Base-by-base conservation (phyloP, 371 early-diverging fungal species). In the Spraguea lophii region DNA sequence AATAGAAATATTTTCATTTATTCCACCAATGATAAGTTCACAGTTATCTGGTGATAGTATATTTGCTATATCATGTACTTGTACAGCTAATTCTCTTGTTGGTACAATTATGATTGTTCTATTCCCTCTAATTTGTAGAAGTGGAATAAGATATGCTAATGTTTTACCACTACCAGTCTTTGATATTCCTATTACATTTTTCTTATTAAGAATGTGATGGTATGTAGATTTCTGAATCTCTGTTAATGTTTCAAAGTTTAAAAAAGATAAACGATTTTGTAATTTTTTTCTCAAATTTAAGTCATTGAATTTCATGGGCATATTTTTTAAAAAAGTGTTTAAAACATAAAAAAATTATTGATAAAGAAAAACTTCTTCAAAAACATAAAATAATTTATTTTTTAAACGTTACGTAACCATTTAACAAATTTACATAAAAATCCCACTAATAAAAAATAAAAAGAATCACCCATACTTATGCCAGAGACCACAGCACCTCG, bases 131-230 rank as follows among this genome's bases (percentile, higher is more conserved):
- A 85, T 61, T 62, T 92, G 88, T 36, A 95, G 72, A 13, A 88
- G 85, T 36, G 99, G 99, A 25, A 98, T 77, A 61, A 93, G 69
- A 72, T 92, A 94, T 12, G 95, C 83, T 38, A 95, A 76, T 10
- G 99, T 98, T 71, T 95, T 95, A 46, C 93, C 93, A 16, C 82
- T 81, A 15, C 97, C 94, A 0, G 99, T 98, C 68, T 89, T 85
- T 25, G 99, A 95, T 46, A 92, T 89, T 30, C 90, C 99, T 36
- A 95, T 72, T 24, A 98, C 82, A 76, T 95, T 93, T 30, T 83
- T 77, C 38, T 92, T 92, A 20, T 85, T 82, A 73, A 89, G 72
- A 23, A 87, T 78, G 10, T 87, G 80, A 13, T 86, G 88, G 49
- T 93, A 87, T 7, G 84, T 79, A 47, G 85, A 76, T 32, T 85